These are phyloP conservation scores for Colletotrichum salicis DNA, from an alignment of 2,329 filamentous ascomycete genomes.

Conservation along the genomic window DNA sequence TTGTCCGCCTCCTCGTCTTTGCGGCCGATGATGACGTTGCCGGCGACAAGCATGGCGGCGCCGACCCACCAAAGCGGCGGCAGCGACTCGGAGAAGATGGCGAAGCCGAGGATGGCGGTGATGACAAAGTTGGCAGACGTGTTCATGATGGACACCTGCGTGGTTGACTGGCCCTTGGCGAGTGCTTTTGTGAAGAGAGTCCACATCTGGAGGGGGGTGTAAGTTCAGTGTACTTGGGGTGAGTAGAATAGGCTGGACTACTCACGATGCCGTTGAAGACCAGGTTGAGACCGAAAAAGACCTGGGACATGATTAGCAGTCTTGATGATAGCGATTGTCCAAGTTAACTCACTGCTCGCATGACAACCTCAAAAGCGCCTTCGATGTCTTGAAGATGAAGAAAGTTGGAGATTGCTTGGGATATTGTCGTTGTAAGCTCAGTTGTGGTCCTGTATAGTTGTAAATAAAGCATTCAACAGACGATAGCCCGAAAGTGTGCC, in stretches of 20 bases:
- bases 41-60: slow-evolving; percentile 76
- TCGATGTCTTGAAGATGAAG: slow-evolving; percentile 56
- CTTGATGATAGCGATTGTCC: background rate
- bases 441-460: slow-evolving; percentile 61
- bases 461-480: slow-evolving; percentile 24
- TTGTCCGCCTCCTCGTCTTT: slow-evolving; percentile 65
- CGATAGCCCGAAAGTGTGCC: background rate
- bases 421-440: slow-evolving; percentile 61
- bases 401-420: slow-evolving; percentile 54
- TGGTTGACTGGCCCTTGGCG: slow-evolving; percentile 78
- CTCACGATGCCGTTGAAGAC: slow-evolving; percentile 77
- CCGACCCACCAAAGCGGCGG: slow-evolving; percentile 82
- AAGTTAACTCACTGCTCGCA: slow-evolving; percentile 58
- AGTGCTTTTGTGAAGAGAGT: slow-evolving; percentile 82
- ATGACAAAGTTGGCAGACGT: slow-evolving; percentile 85
- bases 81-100: slow-evolving; percentile 77
- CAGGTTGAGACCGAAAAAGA: slow-evolving; percentile 81
- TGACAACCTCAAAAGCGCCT: slow-evolving; percentile 56
- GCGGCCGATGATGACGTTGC: slow-evolving; percentile 81
- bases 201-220: slow-evolving; percentile 71
- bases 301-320: slow-evolving; percentile 51
- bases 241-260: slow-evolving; percentile 25
- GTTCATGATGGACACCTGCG: slow-evolving; percentile 84
- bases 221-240: background rate
- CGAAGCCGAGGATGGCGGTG: slow-evolving; percentile 76